Evolutionary conservation across 352 stramenopile species (phyloP).

Genomic region (Globisporangium solare): DNA sequence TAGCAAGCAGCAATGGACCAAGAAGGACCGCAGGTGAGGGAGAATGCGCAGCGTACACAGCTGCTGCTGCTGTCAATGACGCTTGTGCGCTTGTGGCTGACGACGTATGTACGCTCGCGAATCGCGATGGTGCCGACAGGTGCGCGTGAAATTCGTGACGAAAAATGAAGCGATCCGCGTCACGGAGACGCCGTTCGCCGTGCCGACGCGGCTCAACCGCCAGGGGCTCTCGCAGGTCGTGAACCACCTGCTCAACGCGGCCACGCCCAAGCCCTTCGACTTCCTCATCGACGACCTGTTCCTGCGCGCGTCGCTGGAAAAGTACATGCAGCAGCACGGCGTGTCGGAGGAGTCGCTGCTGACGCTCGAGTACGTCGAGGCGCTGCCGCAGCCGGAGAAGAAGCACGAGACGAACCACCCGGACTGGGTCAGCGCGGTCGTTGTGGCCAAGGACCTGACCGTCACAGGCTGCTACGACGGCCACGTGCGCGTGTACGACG

Average conservation of each 20-base stretch:
- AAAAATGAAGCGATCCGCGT: slow-evolving; percentile 85
- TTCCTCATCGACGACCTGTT: slow-evolving; percentile 79
- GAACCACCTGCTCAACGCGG: slow-evolving; percentile 79
- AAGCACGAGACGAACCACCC: slow-evolving; percentile 64
- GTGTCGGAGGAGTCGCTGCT: slow-evolving; percentile 80
- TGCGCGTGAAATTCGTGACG: slow-evolving; percentile 89
- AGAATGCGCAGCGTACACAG: neutral
- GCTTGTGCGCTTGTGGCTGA: no score
- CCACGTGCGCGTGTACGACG: slow-evolving; percentile 75
- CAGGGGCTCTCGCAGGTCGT: slow-evolving; percentile 86
- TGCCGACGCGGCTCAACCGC: slow-evolving; percentile 71
- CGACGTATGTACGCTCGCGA: neutral
- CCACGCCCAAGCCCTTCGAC: slow-evolving; percentile 73
- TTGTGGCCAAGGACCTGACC: slow-evolving; percentile 36
- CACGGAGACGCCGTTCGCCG: slow-evolving; percentile 86
- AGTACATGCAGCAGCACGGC: slow-evolving; percentile 61
- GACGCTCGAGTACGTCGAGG: slow-evolving; percentile 87
- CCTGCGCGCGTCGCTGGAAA: slow-evolving; percentile 69
- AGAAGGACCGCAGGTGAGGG: slow-evolving; percentile 29
- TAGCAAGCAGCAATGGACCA: slow-evolving; percentile 21
- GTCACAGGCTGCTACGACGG: slow-evolving; percentile 87
- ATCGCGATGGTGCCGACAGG: slow-evolving; percentile 22
- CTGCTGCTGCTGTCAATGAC: neutral
- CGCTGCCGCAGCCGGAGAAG: slow-evolving; percentile 66
- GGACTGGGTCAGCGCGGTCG: slow-evolving; percentile 86